A percentile compares a stretch with the other conserved stretches of the same genome.
phyloP scores from a whole-genome alignment of 2,329 filamentous ascomycete species.

The Elsinoe australis region DNA sequence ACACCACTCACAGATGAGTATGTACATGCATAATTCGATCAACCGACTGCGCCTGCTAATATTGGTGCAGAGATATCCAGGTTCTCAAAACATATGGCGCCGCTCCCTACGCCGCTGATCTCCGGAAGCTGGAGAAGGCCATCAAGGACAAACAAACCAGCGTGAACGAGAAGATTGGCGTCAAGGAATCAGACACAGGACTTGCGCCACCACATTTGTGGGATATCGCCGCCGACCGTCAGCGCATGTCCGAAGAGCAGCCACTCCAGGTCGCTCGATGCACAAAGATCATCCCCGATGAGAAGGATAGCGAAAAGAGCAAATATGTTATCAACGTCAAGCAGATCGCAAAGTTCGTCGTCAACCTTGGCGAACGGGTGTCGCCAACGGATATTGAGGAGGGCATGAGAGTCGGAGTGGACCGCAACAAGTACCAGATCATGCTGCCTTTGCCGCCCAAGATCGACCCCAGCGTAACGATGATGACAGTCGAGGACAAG shows the following conservation, averaged over 20 bases:
- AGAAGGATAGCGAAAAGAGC: slow-evolving; percentile 93
- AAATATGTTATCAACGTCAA: slow-evolving; percentile 99
- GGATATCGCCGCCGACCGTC: slow-evolving; percentile 95
- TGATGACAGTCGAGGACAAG: slow-evolving; percentile 99
- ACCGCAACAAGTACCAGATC: slow-evolving; percentile 99
- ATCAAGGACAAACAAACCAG: slow-evolving; percentile 99
- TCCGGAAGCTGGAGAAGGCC: slow-evolving; percentile 98
- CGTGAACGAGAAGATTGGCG: slow-evolving; percentile 94
- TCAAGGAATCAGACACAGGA: slow-evolving; percentile 92
- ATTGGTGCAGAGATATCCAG: slow-evolving; percentile 74
- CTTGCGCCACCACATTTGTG: slow-evolving; percentile 96
- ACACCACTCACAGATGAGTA: slow-evolving; percentile 94
- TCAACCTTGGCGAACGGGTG: slow-evolving; percentile 92
- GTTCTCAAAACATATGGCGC: slow-evolving; percentile 96
- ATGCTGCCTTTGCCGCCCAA: slow-evolving; percentile 91
- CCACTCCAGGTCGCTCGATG: slow-evolving; percentile 94
- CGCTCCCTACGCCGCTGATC: slow-evolving; percentile 82
- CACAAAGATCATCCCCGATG: slow-evolving; percentile 98
- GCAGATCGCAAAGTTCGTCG: slow-evolving; percentile 99
- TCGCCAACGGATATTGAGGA: slow-evolving; percentile 98
- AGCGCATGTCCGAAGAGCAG: slow-evolving; percentile 98
- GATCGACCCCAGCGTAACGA: slow-evolving; percentile 97
- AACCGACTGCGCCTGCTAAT: slow-evolving; percentile 27
- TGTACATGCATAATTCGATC: slow-evolving; percentile 32
- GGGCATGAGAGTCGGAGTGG: slow-evolving; percentile 96